Evolutionary conservation across 2,329 filamentous ascomycete species (phyloP).

Genomic region (Eutypella sp.): DNA sequence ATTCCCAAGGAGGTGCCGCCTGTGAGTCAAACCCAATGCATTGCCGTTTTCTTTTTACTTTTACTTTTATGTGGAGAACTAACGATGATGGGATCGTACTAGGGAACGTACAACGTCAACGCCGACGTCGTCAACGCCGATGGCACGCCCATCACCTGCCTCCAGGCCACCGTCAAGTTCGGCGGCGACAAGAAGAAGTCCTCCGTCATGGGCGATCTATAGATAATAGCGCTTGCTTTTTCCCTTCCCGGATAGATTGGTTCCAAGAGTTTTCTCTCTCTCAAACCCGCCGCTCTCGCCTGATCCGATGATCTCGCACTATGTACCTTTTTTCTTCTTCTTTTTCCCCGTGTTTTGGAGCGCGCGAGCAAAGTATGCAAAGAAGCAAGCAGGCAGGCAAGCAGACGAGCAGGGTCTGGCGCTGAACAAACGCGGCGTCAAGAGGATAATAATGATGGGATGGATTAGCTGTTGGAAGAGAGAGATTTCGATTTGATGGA

Average conservation of each 20-base stretch:
- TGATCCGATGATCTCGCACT: too few relatives aligned
- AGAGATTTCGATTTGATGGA: slow-evolving; percentile 8
- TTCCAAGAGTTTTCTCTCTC: background rate
- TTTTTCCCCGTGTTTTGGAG: too few relatives aligned
- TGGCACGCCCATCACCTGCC: slow-evolving; percentile 74
- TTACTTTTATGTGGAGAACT: background rate
- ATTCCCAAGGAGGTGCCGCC: slow-evolving; percentile 84
- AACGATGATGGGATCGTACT: slow-evolving; percentile 14
- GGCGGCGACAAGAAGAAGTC: slow-evolving; percentile 38
- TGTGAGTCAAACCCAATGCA: slow-evolving; percentile 49
- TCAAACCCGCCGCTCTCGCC: too few relatives aligned
- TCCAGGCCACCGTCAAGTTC: slow-evolving; percentile 71
- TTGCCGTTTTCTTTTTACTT: background rate
- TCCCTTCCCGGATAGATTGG: too few relatives aligned
- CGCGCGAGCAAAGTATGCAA: too few relatives aligned
- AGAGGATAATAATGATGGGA: too few relatives aligned
- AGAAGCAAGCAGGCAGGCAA: too few relatives aligned
- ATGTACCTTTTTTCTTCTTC: too few relatives aligned
- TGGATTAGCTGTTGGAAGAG: too few relatives aligned
- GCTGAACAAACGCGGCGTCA: too few relatives aligned
- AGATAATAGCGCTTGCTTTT: too few relatives aligned
- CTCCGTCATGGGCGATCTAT: slow-evolving; percentile 8
- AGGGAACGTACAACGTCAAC: slow-evolving; percentile 86
- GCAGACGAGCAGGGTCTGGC: too few relatives aligned
- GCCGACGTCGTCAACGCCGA: slow-evolving; percentile 79